Base-by-base conservation (phyloP, 371 early-diverging fungal species). In the Chytridiales sp. region DNA sequence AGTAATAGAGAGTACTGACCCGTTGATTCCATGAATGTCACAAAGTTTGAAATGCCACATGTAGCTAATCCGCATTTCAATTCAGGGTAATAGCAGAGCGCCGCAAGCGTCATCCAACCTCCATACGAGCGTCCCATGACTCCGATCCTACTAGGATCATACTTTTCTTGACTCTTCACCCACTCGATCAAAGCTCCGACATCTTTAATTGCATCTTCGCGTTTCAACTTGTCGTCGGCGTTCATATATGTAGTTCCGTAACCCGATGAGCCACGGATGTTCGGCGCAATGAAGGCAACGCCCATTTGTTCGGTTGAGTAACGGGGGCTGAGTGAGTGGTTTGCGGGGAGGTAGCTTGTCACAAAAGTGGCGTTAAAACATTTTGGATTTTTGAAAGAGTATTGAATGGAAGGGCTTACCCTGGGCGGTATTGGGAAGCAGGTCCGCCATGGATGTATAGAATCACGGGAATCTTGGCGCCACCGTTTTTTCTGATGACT, bases 81-180 rank as follows among this genome's bases (percentile, higher is more conserved):
- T 29, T 29, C 31, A 0, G 62, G 58, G 44, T 27, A 65, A 41
- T 51, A 55, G 29, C 48, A 38, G 8, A 65, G 8, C 9, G 49
- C 40, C 6, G 66, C 66, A 17, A 65, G 27, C 15, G 43, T 43
- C 43, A 57, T 57, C 39, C 58, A 65, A 17, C 66, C 66, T 8
- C 66, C 66, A 38, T 65, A 65, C 17, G 65, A 64, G 26, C 66
- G 9, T 11, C 67, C 67, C 67, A 67, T 67, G 41, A 64, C 54
- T 19, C 35, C 35, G 21, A 67, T 41, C 26, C 59, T 34, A 9
- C 42, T 29, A 2, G 32, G 1, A 31, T 67, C 67, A 19, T 57
- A 38, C 19, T 35, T 55, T 22, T 64, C 51, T 36, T 57, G 50
- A n/a, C 11, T 26, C 22, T 31, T 13, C 31, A 67, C 51, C 57